Conservation (phyloP, 352 stramenopile genomes). For the Globisporangium heterothallicum region DNA sequence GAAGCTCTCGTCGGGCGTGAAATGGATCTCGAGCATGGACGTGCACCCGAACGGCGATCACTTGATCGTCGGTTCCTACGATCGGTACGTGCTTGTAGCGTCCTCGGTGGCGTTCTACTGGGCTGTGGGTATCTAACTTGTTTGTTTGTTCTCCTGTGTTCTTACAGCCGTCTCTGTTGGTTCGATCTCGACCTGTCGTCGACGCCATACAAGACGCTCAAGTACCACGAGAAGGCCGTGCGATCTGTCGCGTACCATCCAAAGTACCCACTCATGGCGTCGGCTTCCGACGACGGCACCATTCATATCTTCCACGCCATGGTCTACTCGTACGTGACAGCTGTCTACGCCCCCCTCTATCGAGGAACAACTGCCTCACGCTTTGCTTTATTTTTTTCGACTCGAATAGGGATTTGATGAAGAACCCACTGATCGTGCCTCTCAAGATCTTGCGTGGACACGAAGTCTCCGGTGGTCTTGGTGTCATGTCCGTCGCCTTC, state of each 20-base stretch:
- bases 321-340: conserved; percentile 93
- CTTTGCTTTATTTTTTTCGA: not conserved
- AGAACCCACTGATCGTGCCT: conserved; percentile 98
- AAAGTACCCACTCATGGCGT: conserved; percentile 98
- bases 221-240: conserved; percentile 98
- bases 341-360: conserved; percentile 14
- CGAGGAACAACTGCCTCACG: conserved; percentile 7
- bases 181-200: conserved; percentile 98
- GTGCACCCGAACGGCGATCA: conserved; percentile 99
- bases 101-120: not conserved
- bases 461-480: conserved; percentile 91
- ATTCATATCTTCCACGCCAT: conserved; percentile 99
- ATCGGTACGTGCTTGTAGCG: conserved; percentile 69
- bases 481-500: conserved; percentile 95
- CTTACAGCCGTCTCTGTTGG: conserved; percentile 91
- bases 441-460: conserved; percentile 98
- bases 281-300: conserved; percentile 96
- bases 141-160: not conserved
- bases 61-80: conserved; percentile 96
- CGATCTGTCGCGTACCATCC: conserved; percentile 91
- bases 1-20: conserved; percentile 95
- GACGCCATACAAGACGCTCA: conserved; percentile 98
- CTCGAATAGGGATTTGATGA: conserved; percentile 91
- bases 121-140: not conserved
- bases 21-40: conserved; percentile 99